phyloP scores from a whole-genome alignment of 225 moss, liverwort and hornwort genomes.

The Marchantia paleacea region DNA sequence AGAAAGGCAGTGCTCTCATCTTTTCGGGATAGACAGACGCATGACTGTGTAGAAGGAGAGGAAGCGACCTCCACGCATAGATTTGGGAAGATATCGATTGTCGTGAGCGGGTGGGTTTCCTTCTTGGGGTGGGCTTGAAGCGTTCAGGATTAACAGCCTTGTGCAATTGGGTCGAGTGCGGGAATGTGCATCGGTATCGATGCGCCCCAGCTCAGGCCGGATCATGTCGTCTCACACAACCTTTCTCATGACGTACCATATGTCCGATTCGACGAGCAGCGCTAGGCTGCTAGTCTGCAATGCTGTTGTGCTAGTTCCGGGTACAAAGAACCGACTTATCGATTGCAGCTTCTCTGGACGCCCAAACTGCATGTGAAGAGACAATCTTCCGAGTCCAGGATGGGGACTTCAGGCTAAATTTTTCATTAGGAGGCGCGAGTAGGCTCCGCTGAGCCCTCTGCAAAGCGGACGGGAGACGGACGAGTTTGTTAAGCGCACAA shows the following conservation, averaged over 20 bases:
- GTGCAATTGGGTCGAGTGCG: slow-evolving; percentile 14
- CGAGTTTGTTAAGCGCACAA: background rate
- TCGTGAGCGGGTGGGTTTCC: too few relatives aligned
- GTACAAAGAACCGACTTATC: slow-evolving; percentile 24
- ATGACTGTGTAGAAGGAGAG: too few relatives aligned
- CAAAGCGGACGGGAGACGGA: slow-evolving; percentile 8
- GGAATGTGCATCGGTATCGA: slow-evolving; percentile 30
- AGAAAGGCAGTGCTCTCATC: too few relatives aligned
- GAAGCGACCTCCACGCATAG: too few relatives aligned
- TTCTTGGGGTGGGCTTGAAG: background rate
- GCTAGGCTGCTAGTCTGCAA: slow-evolving; percentile 28
- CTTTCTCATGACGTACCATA: slow-evolving; percentile 18
- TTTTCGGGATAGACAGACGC: too few relatives aligned
- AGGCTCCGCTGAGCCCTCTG: background rate
- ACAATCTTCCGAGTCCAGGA: slow-evolving; percentile 7
- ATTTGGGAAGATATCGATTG: background rate
- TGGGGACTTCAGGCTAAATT: slow-evolving; percentile 23
- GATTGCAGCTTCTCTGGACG: slow-evolving; percentile 30
- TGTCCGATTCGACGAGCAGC: slow-evolving; percentile 20
- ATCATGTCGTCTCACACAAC: slow-evolving; percentile 26
- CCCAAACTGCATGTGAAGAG: slow-evolving; percentile 30
- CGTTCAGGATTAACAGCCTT: background rate
- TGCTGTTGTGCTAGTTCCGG: slow-evolving; percentile 26
- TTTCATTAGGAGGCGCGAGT: slow-evolving; percentile 5
- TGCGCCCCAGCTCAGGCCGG: slow-evolving; percentile 17